A percentile compares a stretch with the other conserved stretches of the same genome.
phyloP scores from a whole-genome alignment of 345 rosid species.

The Passiflora organensis region DNA sequence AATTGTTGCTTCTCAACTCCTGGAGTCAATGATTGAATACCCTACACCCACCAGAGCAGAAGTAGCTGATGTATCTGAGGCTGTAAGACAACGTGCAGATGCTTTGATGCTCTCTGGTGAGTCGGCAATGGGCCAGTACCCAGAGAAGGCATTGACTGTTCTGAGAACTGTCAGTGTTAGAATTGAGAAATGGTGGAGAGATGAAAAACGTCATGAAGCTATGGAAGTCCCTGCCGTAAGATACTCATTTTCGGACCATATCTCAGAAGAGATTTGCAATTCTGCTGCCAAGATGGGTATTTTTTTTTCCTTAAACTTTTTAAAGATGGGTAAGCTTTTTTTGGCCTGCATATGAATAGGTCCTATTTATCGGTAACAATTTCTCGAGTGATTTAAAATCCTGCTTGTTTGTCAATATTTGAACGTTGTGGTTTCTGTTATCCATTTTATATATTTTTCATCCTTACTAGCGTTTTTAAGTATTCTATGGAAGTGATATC shows the following conservation, averaged over 20 bases:
- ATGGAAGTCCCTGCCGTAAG: constrained; percentile 69
- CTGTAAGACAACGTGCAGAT: constrained; percentile 96
- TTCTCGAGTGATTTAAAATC: no score
- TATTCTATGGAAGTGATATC: no score
- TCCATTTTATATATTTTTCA: no score
- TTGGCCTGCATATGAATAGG: no score
- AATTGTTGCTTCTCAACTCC: constrained; percentile 91
- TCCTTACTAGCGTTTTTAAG: no score
- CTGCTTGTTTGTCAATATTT: no score
- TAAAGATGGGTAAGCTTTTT: no score
- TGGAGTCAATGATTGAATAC: constrained; percentile 97
- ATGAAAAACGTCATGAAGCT: constrained; percentile 78
- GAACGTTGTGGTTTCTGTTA: no score
- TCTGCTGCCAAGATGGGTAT: constrained; percentile 99
- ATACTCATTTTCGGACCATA: constrained; percentile 61
- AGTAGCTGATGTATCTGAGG: constrained; percentile 98
- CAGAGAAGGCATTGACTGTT: constrained; percentile 91
- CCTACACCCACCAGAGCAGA: constrained; percentile 99
- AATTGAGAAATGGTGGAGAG: constrained; percentile 99
- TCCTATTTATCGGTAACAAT: no score
- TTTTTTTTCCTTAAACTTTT: constrained; percentile 5
- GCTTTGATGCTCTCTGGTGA: constrained; percentile 99
- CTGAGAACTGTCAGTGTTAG: constrained; percentile 88
- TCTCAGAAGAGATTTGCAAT: constrained; percentile 92
- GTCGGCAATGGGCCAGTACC: constrained; percentile 99